Evolutionary conservation across 495 filamentous ascomycete genomes (phyloP), one percentile per base, ranked within the genome.

Genomic region (Polyplosphaeria fusca): DNA sequence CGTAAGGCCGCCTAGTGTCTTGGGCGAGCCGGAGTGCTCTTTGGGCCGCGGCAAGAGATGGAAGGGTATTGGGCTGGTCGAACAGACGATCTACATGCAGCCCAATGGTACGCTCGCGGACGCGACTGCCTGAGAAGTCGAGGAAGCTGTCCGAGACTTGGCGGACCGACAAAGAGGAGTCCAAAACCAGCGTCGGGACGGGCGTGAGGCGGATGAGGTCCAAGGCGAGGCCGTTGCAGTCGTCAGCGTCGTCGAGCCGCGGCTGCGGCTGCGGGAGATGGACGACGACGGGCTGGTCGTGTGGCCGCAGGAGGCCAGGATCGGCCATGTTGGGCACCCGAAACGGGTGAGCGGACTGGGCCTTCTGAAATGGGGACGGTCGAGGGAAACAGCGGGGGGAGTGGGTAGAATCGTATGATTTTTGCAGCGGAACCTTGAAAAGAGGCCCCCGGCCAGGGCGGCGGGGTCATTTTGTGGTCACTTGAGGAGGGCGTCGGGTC

Each of bases 71-170:
- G 9, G 32, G 52, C 16, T 56, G 30, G 28, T 51, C 41, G 35
- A 55, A 62, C 27, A 62, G 45, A 11, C 18, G 38, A 20, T 62
- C 47, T 38, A 26, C 32, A 16, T 56, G 26, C 20, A 44, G 22
- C 3, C 59, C 59, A 9, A 62, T 12, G 25, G 57, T 13, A 19
- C 37, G 18, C 23, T 62, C 52, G 30, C 46, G 47, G 4, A 26
- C 45, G 47, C 23, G 38, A 30, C 20, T 47, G 52, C 26, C 43
- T 20, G 52, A 51, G 30, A 62, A 40, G 11, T 38, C 23, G 18
- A 46, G 24, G 20, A 23, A 62, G 47, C 52, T 57, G 14, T 62
- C 59, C 30, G 59, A 62, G 9, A 62, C 59, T 27, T 56, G 52
- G 40, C 46, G 13, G 28, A 62, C 24, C 1, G 42, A 27, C 5